Evolutionary conservation across 2,329 filamentous ascomycete genomes (phyloP).

Genomic region (Fusarium lateritium): DNA sequence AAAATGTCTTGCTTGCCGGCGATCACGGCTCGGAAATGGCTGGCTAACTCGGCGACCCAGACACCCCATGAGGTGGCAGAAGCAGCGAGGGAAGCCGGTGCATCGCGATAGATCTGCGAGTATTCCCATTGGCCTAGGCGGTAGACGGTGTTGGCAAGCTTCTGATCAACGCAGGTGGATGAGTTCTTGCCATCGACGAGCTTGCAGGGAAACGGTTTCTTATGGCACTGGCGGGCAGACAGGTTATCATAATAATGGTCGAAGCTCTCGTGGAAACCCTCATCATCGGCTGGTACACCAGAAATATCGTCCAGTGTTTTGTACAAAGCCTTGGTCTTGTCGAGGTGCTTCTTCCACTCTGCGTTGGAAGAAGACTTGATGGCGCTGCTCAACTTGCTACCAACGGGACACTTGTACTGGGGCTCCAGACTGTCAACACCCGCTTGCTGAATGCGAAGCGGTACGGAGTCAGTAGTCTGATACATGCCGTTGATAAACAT

Average conservation of each 20-base stretch:
- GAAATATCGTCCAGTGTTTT: slow-evolving; percentile 76
- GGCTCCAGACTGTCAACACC: slow-evolving; percentile 82
- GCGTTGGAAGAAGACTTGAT: slow-evolving; percentile 62
- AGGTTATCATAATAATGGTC: slow-evolving; percentile 92
- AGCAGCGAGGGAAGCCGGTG: slow-evolving; percentile 72
- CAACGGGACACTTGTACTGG: slow-evolving; percentile 74
- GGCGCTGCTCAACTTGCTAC: slow-evolving; percentile 58
- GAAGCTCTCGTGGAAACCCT: slow-evolving; percentile 78
- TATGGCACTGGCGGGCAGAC: slow-evolving; percentile 83
- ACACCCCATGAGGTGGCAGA: slow-evolving; percentile 76
- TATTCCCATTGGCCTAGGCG: slow-evolving; percentile 87
- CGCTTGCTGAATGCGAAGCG: slow-evolving; percentile 65
- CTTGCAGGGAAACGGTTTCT: slow-evolving; percentile 79
- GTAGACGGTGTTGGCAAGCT: slow-evolving; percentile 78
- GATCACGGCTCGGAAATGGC: slow-evolving; percentile 72
- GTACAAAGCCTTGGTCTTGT: slow-evolving; percentile 69
- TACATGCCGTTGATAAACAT: slow-evolving; percentile 83
- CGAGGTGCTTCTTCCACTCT: slow-evolving; percentile 76
- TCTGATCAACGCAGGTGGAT: slow-evolving; percentile 72
- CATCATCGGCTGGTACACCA: slow-evolving; percentile 69
- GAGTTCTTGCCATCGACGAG: slow-evolving; percentile 61
- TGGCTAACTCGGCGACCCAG: slow-evolving; percentile 79
- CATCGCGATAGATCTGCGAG: slow-evolving; percentile 81
- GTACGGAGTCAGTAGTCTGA: slow-evolving; percentile 58
- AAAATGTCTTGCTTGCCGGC: slow-evolving; percentile 56